phyloP scores from a whole-genome alignment of 139 green algal species.

The Coelastrella sp. region DNA sequence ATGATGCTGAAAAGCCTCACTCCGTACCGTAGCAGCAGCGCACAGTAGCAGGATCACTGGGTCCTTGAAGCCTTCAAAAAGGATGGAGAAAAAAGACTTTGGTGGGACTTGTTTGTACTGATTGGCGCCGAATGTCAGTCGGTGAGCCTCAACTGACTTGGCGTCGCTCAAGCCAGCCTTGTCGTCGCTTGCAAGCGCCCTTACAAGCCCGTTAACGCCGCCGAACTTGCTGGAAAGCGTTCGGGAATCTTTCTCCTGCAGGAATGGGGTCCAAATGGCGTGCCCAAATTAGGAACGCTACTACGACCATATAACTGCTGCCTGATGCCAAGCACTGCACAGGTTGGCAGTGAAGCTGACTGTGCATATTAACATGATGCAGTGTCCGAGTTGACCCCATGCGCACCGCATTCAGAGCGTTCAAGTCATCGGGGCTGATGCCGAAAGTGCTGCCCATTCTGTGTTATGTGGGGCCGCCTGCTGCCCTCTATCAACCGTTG shows the following conservation, averaged over 20 bases:
- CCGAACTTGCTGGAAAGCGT: constrained; percentile 56
- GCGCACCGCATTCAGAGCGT: neutral
- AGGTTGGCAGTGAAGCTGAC: neutral
- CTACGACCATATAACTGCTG: neutral
- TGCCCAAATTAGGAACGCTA: neutral
- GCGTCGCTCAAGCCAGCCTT: constrained; percentile 30
- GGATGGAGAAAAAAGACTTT: constrained; percentile 76
- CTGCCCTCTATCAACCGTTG: no score
- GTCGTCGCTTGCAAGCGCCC: constrained; percentile 49
- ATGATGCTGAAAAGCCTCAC: neutral
- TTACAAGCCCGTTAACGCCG: constrained; percentile 70
- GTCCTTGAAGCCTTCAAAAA: constrained; percentile 82
- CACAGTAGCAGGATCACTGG: constrained; percentile 94
- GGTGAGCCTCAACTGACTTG: constrained; percentile 45
- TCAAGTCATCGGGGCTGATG: neutral
- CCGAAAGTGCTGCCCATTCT: neutral
- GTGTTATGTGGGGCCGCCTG: neutral
- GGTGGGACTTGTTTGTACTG: constrained; percentile 60
- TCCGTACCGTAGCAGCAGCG: constrained; percentile 71
- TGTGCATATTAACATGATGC: neutral
- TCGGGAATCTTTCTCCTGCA: constrained; percentile 76
- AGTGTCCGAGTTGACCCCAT: neutral
- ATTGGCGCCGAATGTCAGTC: constrained; percentile 74
- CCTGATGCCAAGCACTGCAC: neutral
- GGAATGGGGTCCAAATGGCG: neutral